A percentile compares a stretch with the other conserved stretches of the same genome.
Conservation (phyloP, 257 asterid genomes). For the Anisodus acutangulus region DNA sequence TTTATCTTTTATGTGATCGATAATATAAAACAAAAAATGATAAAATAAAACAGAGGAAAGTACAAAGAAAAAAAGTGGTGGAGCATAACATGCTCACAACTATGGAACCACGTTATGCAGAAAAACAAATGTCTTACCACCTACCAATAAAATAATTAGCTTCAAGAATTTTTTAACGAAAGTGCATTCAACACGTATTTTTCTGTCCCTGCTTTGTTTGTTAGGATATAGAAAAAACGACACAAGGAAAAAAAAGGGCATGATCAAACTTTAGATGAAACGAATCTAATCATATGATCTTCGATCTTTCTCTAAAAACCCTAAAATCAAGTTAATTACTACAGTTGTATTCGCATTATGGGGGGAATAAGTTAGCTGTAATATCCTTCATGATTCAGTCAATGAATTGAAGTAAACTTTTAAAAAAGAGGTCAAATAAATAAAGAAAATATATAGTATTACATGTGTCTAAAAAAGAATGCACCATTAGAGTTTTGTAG, state of each 20-base stretch:
- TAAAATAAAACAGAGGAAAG: neutral
- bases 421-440: neutral
- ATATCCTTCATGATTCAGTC: neutral
- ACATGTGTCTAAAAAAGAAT: neutral
- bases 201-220: neutral
- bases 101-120: neutral
- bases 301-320: neutral
- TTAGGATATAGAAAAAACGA: neutral
- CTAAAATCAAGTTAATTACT: neutral
- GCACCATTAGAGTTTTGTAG: neutral
- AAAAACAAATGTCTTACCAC: neutral
- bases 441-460: neutral
- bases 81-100: neutral
- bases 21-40: no score
- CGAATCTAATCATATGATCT: constrained; percentile 19
- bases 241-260: neutral
- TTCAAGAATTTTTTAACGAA: neutral
- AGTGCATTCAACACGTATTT: neutral
- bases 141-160: neutral
- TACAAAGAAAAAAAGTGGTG: neutral
- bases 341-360: constrained; percentile 21
- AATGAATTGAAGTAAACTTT: neutral
- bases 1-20: no score
- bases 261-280: neutral
- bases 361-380: constrained; percentile 11